Percentiles rank a stretch among this genome's conserved stretches.
phyloP scores from a whole-genome alignment of 1,139 yeast species.

The Yarrowia galli region DNA sequence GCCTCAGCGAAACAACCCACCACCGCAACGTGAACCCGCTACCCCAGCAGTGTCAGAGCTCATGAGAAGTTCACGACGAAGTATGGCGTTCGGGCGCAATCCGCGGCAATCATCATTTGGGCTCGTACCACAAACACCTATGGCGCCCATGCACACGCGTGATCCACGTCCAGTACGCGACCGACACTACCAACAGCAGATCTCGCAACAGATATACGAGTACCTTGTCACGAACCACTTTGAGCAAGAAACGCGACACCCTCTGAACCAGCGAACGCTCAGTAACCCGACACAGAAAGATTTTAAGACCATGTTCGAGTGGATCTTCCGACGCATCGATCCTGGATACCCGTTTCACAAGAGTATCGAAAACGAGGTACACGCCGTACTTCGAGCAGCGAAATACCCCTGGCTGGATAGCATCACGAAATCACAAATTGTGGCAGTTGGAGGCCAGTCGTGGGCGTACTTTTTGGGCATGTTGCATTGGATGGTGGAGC shows the following conservation, averaged over 20 bases:
- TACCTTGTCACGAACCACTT: constrained; percentile 69
- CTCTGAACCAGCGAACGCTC: constrained; percentile 69
- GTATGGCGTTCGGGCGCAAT: constrained; percentile 39
- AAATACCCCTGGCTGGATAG: constrained; percentile 84
- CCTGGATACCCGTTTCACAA: constrained; percentile 77
- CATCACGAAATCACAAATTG: constrained; percentile 80
- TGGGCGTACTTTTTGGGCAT: constrained; percentile 88
- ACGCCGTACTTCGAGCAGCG: constrained; percentile 66
- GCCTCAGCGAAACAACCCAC: constrained; percentile 33
- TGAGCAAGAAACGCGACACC: constrained; percentile 75
- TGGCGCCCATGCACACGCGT: constrained; percentile 41
- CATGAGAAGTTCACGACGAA: constrained; percentile 39
- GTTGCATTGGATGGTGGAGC: constrained; percentile 77
- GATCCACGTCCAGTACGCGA: constrained; percentile 86
- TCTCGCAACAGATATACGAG: constrained; percentile 57
- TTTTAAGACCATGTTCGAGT: constrained; percentile 78
- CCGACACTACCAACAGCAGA: constrained; percentile 71
- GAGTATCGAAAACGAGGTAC: constrained; percentile 78
- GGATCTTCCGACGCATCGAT: constrained; percentile 76
- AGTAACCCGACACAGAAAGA: constrained; percentile 88
- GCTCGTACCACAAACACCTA: constrained; percentile 39
- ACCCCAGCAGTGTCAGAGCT: constrained; percentile 38
- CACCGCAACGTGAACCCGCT: constrained; percentile 30
- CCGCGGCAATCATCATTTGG: constrained; percentile 45
- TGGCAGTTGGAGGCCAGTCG: constrained; percentile 85